Evolutionary conservation across 2,329 filamentous ascomycete species (phyloP).

Genomic region (Neofusicoccum cordaticola): DNA sequence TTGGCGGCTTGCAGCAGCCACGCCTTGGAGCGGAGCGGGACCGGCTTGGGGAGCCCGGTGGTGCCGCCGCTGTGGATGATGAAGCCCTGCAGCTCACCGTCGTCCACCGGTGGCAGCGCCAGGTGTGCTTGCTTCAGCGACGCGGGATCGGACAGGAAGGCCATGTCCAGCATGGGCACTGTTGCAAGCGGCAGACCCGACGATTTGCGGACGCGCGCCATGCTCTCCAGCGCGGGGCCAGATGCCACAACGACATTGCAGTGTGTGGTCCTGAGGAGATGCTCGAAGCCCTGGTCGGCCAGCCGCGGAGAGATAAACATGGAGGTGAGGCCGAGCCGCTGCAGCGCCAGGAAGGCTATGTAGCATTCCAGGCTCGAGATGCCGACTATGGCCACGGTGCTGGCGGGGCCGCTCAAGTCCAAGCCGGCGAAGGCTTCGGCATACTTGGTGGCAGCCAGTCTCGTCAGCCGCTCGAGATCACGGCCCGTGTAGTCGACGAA

Average conservation of each 20-base stretch:
- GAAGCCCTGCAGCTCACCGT: background rate
- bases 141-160: background rate
- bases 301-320: conserved; percentile 56
- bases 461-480: background rate
- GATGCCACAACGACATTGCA: background rate
- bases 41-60: conserved; percentile 58
- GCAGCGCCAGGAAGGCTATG: conserved; percentile 53
- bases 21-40: background rate
- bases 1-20: conserved; percentile 11
- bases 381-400: conserved; percentile 4
- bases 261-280: background rate
- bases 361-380: conserved; percentile 13
- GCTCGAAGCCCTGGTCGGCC: conserved; percentile 27
- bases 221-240: background rate
- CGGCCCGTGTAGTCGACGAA: conserved; percentile 8
- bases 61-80: conserved; percentile 50
- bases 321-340: conserved; percentile 54
- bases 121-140: background rate
- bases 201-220: background rate
- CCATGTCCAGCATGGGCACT: background rate
- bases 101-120: background rate
- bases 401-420: background rate
- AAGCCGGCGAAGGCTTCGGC: background rate
- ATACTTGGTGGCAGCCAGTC: conserved; percentile 1
- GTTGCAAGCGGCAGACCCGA: background rate